Conservation (phyloP, 2,329 filamentous ascomycete species). For the Emmonsia crescens region DNA sequence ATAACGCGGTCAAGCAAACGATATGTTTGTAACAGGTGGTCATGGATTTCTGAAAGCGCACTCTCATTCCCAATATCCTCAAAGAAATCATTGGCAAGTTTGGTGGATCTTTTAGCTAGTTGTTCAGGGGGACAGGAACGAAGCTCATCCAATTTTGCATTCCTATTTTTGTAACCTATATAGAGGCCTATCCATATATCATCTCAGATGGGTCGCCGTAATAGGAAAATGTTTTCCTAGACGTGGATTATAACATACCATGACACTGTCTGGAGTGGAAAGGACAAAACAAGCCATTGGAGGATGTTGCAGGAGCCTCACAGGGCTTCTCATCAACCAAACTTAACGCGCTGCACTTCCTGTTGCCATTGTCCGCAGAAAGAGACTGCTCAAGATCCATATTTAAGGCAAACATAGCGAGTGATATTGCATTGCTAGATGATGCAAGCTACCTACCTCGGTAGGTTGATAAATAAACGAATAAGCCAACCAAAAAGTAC, state of each 20-base stretch:
- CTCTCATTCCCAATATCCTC: conserved; percentile 27
- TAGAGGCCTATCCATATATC: conserved; percentile 26
- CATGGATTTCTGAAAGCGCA: conserved; percentile 18
- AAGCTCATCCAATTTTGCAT: conserved; percentile 35
- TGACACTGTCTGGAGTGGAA: conserved; percentile 35
- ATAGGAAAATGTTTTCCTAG: background rate
- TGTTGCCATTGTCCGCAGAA: background rate
- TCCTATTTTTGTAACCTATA: conserved; percentile 39
- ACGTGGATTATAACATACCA: conserved; percentile 14
- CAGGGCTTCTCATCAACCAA: conserved; percentile 18
- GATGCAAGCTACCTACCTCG: background rate
- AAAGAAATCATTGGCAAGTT: conserved; percentile 34
- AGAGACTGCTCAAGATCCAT: background rate
- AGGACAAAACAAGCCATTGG: conserved; percentile 33
- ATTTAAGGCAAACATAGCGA: background rate
- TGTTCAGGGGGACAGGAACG: conserved; percentile 16
- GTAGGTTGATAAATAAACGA: background rate
- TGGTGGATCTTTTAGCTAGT: conserved; percentile 23
- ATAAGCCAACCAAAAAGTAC: too few species aligned
- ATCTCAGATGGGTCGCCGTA: background rate
- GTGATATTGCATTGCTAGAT: background rate
- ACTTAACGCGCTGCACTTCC: conserved; percentile 5
- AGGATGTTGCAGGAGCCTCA: conserved; percentile 27
- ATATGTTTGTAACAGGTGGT: conserved; percentile 31
- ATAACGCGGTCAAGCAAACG: conserved; percentile 33